phyloP scores from a whole-genome alignment of 163 green algal genomes.

The Chloroidium sp. region DNA sequence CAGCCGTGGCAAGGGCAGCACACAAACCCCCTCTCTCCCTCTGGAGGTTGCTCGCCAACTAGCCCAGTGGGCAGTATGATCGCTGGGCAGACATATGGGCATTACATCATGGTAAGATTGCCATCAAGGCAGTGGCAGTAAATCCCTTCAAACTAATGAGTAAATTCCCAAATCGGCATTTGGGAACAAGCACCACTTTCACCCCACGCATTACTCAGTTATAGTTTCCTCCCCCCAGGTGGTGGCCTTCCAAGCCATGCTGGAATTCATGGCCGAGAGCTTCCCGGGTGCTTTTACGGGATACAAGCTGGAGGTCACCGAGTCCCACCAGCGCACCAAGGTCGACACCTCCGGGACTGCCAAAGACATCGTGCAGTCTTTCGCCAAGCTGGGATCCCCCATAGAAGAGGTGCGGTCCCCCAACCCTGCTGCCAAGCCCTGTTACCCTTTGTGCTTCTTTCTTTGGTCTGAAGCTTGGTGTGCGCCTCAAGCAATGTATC shows the following conservation, averaged over 20 bases:
- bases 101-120: too few species aligned
- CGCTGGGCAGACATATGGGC: too few species aligned
- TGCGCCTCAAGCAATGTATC: not conserved
- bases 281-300: slow-evolving; percentile 87
- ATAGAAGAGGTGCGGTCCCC: slow-evolving; percentile 10
- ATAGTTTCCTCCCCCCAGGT: slow-evolving; percentile 44
- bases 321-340: slow-evolving; percentile 96
- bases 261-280: slow-evolving; percentile 74
- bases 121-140: too few species aligned
- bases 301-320: slow-evolving; percentile 76
- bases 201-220: not conserved
- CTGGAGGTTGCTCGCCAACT: too few species aligned
- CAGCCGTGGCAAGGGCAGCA: too few species aligned
- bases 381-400: slow-evolving; percentile 59
- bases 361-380: slow-evolving; percentile 79
- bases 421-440: slow-evolving; percentile 37
- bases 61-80: too few species aligned
- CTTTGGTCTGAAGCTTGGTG: not conserved
- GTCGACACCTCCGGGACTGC: slow-evolving; percentile 93
- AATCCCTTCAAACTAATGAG: too few species aligned
- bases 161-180: too few species aligned
- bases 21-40: too few species aligned
- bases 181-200: too few species aligned
- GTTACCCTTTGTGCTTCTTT: not conserved
- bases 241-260: slow-evolving; percentile 88